Percentiles rank a stretch among this genome's conserved stretches.
Evolutionary conservation across 768 basidiomycete genomes (phyloP).

Genomic region (Amanita brunnescens): DNA sequence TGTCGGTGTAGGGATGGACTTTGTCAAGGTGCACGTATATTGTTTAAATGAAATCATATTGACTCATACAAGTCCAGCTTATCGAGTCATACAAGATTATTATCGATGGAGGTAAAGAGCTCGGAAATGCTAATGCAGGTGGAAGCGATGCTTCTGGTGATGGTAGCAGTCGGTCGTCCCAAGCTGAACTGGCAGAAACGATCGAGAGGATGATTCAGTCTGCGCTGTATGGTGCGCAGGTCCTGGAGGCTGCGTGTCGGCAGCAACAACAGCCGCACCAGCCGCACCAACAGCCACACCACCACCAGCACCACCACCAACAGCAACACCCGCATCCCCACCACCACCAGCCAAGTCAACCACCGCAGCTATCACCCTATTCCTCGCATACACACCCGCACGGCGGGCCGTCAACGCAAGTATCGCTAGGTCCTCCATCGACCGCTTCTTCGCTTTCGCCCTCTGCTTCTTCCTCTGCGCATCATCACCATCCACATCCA

Average conservation of each 20-base stretch:
- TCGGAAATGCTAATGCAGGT: constrained; percentile 6
- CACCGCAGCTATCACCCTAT: neutral
- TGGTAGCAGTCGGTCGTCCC: neutral
- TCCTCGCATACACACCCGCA: neutral
- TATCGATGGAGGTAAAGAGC: constrained; percentile 18
- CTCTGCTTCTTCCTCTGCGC: neutral
- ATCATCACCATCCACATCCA: neutral
- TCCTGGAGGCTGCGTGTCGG: constrained; percentile 33
- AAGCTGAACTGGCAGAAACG: constrained; percentile 18
- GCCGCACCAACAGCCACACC: neutral
- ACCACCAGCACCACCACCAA: neutral
- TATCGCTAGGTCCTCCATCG: neutral
- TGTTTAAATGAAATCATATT: constrained; percentile 1
- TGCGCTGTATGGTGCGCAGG: constrained; percentile 32
- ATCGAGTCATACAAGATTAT: constrained; percentile 19
- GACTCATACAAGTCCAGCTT: constrained; percentile 12
- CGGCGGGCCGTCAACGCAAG: neutral
- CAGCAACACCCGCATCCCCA: neutral
- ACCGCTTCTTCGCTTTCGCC: neutral
- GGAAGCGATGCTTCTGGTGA: constrained; percentile 2
- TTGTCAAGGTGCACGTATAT: constrained; percentile 18
- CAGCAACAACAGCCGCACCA: constrained; percentile 2
- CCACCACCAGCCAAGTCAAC: neutral
- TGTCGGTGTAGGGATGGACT: constrained; percentile 17
- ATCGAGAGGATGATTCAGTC: constrained; percentile 36